Conservation (phyloP, 768 basidiomycete species). For the Boletus edulis region DNA sequence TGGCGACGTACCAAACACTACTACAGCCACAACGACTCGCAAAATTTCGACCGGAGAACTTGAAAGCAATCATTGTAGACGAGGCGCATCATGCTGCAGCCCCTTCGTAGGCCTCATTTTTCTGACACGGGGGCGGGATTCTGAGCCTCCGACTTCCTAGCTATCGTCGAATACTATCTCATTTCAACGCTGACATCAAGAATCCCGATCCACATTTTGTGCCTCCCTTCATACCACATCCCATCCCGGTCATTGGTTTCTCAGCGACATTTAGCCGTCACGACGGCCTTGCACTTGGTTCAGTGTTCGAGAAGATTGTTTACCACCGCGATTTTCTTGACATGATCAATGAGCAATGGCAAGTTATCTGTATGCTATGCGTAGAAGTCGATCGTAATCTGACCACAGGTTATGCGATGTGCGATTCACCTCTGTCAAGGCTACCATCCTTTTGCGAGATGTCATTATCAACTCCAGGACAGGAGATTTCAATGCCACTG, state of each 20-base stretch:
- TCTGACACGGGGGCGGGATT: background rate
- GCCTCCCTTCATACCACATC: conserved; percentile 39
- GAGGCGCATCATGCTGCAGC: conserved; percentile 97
- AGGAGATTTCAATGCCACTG: conserved; percentile 80
- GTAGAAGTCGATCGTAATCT: background rate
- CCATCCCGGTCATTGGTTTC: conserved; percentile 87
- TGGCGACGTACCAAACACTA: conserved; percentile 89
- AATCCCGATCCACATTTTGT: conserved; percentile 45
- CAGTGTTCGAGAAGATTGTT: conserved; percentile 87
- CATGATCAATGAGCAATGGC: conserved; percentile 95
- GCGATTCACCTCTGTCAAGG: conserved; percentile 79
- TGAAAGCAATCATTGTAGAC: conserved; percentile 83
- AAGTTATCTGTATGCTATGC: background rate
- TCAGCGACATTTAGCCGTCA: conserved; percentile 94
- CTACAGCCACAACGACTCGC: conserved; percentile 57
- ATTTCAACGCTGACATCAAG: conserved; percentile 69
- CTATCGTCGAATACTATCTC: conserved; percentile 80
- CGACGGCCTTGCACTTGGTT: conserved; percentile 85
- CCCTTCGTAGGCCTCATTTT: conserved; percentile 61
- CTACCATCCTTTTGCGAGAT: conserved; percentile 62
- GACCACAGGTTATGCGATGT: conserved; percentile 74
- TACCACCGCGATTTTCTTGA: conserved; percentile 89
- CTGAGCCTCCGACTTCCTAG: conserved; percentile 33
- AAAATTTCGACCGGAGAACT: conserved; percentile 66
- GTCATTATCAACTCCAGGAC: conserved; percentile 65